These are phyloP conservation scores for Volutella citrinella DNA, from an alignment of 2,329 filamentous ascomycete genomes.

Conservation along the genomic window DNA sequence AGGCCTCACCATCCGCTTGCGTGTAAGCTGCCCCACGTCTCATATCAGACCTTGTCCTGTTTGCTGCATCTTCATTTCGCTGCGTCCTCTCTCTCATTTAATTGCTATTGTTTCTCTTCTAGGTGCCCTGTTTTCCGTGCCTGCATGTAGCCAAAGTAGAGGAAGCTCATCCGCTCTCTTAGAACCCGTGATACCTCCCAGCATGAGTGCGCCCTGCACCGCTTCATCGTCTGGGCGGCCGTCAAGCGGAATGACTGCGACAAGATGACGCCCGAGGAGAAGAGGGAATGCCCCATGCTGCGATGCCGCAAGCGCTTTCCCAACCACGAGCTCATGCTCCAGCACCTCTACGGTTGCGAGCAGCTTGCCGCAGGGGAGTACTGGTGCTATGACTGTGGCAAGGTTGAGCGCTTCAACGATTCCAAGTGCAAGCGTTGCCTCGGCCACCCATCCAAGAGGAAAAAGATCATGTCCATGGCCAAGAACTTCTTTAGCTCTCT, in stretches of 20 bases:
- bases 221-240: constrained; percentile 56
- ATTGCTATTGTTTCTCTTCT: too few relatives aligned
- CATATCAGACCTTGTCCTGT: constrained; percentile 2
- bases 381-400: constrained; percentile 54
- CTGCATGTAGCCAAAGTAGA: too few relatives aligned
- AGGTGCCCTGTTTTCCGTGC: too few relatives aligned
- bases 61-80: neutral
- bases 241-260: constrained; percentile 50
- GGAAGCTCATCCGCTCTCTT: constrained; percentile 13
- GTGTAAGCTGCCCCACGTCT: constrained; percentile 29
- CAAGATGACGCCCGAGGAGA: constrained; percentile 46
- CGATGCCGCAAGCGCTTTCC: constrained; percentile 48
- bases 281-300: constrained; percentile 50
- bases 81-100: neutral
- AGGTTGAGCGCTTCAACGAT: constrained; percentile 51
- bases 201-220: constrained; percentile 50
- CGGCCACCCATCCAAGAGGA: constrained; percentile 49
- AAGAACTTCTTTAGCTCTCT: constrained; percentile 53
- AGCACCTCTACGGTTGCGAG: constrained; percentile 47
- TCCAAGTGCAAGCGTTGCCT: constrained; percentile 47
- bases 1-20: constrained; percentile 24
- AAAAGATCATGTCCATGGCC: constrained; percentile 50
- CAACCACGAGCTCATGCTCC: constrained; percentile 53
- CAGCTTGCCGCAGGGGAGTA: constrained; percentile 51
- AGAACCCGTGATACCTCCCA: constrained; percentile 44